phyloP scores from a whole-genome alignment of 1,284 basidiomycete species.

The Apiotrichum brassicae region DNA sequence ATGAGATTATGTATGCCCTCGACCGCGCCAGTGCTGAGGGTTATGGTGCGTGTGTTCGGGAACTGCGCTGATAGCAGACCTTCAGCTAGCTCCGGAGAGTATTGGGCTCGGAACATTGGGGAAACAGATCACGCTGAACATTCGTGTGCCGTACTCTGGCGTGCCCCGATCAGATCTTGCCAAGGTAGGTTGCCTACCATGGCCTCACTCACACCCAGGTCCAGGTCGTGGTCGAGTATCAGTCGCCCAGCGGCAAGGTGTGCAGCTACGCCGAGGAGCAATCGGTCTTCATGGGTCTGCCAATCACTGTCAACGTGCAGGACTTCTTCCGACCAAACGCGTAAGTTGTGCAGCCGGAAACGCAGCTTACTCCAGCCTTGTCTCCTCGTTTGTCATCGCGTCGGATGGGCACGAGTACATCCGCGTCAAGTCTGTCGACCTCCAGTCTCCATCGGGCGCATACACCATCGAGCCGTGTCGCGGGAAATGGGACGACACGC shows the following conservation, averaged over 20 bases:
- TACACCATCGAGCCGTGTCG: conserved; percentile 23
- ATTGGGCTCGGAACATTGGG: conserved; percentile 21
- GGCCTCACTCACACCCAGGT: conserved; percentile 14
- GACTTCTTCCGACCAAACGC: conserved; percentile 46
- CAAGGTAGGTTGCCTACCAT: conserved; percentile 11
- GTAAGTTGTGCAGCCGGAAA: conserved; percentile 21
- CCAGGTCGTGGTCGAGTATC: conserved; percentile 27
- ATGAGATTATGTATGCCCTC: conserved; percentile 22
- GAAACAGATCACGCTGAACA: conserved; percentile 4
- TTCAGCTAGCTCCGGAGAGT: conserved; percentile 5
- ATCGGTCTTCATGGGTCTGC: conserved; percentile 38
- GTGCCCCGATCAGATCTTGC: conserved; percentile 28
- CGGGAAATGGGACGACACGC: conserved; percentile 15
- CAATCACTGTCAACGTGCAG: conserved; percentile 48
- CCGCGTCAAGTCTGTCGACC: conserved; percentile 29
- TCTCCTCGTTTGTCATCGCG: conserved; percentile 46
- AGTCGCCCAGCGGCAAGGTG: conserved; percentile 3
- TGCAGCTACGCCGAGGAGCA: conserved; percentile 26
- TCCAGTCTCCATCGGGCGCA: conserved; percentile 10
- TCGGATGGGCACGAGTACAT: conserved; percentile 41
- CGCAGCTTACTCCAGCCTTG: conserved; percentile 26
- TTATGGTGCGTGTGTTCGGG: conserved; percentile 1
- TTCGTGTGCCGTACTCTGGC: conserved; percentile 30
- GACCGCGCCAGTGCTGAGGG: conserved; percentile 12
- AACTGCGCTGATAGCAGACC: not conserved